phyloP scores from a whole-genome alignment of 176 grass and related monocot genomes.

The Oryza glaberrima region DNA sequence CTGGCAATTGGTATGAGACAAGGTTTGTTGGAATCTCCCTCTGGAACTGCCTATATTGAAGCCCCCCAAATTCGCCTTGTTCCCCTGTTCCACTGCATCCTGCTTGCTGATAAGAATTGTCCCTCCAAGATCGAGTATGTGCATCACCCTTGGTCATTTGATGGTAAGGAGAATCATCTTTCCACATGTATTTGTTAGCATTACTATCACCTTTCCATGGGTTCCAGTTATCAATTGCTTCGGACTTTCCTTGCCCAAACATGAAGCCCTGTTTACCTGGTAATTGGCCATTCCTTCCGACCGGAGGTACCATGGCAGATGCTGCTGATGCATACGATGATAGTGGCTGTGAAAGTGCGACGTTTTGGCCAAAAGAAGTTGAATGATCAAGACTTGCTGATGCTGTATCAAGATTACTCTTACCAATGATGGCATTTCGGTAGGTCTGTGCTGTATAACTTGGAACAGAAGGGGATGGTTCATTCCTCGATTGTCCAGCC shows the following conservation, averaged over 20 bases:
- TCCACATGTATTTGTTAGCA: constrained; percentile 51
- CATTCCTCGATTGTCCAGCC: constrained; percentile 52
- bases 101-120: constrained; percentile 41
- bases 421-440: constrained; percentile 71
- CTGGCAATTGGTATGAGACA: constrained; percentile 51
- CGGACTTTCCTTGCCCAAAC: constrained; percentile 54
- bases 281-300: constrained; percentile 44
- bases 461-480: constrained; percentile 48
- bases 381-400: constrained; percentile 47
- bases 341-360: constrained; percentile 33
- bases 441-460: constrained; percentile 68
- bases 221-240: constrained; percentile 55
- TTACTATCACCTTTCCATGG: constrained; percentile 53
- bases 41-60: constrained; percentile 37
- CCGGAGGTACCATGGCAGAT: constrained; percentile 47
- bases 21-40: constrained; percentile 46
- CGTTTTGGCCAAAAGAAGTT: constrained; percentile 47
- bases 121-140: constrained; percentile 7
- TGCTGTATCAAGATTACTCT: constrained; percentile 32
- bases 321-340: constrained; percentile 39
- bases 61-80: constrained; percentile 38
- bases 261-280: constrained; percentile 47
- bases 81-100: constrained; percentile 44
- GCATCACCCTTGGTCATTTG: constrained; percentile 42
- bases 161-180: constrained; percentile 44